Percentiles rank a stretch among this genome's conserved stretches.
Evolutionary conservation across 2,329 filamentous ascomycete genomes (phyloP).

Genomic region (Xylariaceae sp.): DNA sequence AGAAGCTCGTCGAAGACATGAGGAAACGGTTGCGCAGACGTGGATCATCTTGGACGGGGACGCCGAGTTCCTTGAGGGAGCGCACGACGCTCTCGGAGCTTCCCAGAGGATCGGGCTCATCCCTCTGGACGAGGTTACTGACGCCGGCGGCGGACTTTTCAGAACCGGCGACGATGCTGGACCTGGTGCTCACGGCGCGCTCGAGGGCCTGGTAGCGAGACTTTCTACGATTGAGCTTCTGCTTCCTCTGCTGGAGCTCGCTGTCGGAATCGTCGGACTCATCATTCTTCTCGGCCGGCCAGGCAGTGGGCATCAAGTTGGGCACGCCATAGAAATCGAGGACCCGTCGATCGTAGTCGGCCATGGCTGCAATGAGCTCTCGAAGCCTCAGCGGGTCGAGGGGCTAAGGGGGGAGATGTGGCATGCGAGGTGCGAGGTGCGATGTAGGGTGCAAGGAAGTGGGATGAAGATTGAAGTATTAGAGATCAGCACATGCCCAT

Average conservation of each 20-base stretch:
- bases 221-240: conserved; percentile 58
- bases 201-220: conserved; percentile 85
- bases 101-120: conserved; percentile 92
- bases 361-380: conserved; percentile 42
- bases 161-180: conserved; percentile 64
- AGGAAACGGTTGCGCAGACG: conserved; percentile 89
- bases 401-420: too few species aligned
- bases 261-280: conserved; percentile 65
- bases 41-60: conserved; percentile 81
- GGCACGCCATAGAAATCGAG: conserved; percentile 88
- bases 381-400: too few species aligned
- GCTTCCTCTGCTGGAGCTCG: conserved; percentile 51
- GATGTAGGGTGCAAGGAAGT: too few species aligned
- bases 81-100: conserved; percentile 81
- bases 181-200: conserved; percentile 66
- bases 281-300: conserved; percentile 71
- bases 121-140: conserved; percentile 79
- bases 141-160: conserved; percentile 64
- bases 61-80: conserved; percentile 70
- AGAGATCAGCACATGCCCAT: too few species aligned
- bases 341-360: conserved; percentile 72
- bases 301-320: conserved; percentile 74
- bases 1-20: conserved; percentile 93
- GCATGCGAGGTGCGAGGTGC: too few species aligned
- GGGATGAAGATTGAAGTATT: too few species aligned